These are phyloP conservation scores for Trichoderma hamatum DNA, from an alignment of 2,329 filamentous ascomycete species.

Conservation along the genomic window DNA sequence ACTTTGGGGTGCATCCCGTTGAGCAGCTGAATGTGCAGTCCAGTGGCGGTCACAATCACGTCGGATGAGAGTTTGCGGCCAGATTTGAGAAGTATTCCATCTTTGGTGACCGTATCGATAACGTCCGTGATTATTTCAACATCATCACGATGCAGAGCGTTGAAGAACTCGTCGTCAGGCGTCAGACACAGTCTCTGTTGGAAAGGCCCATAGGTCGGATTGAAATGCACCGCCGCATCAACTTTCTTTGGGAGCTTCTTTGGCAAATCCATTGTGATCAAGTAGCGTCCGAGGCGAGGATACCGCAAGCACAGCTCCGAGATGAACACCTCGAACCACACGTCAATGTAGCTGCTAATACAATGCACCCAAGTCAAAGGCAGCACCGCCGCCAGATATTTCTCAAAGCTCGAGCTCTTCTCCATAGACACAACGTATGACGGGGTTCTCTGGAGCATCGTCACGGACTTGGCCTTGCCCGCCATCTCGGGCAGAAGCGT, in stretches of 20 bases:
- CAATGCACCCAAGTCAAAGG: slow-evolving; percentile 51
- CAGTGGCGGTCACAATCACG: slow-evolving; percentile 71
- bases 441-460: slow-evolving; percentile 81
- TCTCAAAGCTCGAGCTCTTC: slow-evolving; percentile 43
- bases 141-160: slow-evolving; percentile 50
- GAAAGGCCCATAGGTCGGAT: slow-evolving; percentile 66
- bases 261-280: slow-evolving; percentile 49
- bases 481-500: slow-evolving; percentile 74
- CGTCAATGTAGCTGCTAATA: slow-evolving; percentile 53
- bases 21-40: slow-evolving; percentile 61
- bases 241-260: slow-evolving; percentile 57
- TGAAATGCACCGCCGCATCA: slow-evolving; percentile 64
- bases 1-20: slow-evolving; percentile 56
- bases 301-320: slow-evolving; percentile 36
- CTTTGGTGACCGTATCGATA: slow-evolving; percentile 54
- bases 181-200: slow-evolving; percentile 76
- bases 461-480: slow-evolving; percentile 66
- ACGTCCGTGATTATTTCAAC: slow-evolving; percentile 54
- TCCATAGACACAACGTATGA: slow-evolving; percentile 65
- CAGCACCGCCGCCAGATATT: slow-evolving; percentile 47
- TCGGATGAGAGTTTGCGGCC: slow-evolving; percentile 61
- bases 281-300: slow-evolving; percentile 32
- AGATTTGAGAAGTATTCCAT: slow-evolving; percentile 51
- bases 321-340: slow-evolving; percentile 52
- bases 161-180: slow-evolving; percentile 60